A percentile compares a stretch with the other conserved stretches of the same genome.
Conservation (phyloP, 2,329 filamentous ascomycete genomes). For the Calonectria pteridis region DNA sequence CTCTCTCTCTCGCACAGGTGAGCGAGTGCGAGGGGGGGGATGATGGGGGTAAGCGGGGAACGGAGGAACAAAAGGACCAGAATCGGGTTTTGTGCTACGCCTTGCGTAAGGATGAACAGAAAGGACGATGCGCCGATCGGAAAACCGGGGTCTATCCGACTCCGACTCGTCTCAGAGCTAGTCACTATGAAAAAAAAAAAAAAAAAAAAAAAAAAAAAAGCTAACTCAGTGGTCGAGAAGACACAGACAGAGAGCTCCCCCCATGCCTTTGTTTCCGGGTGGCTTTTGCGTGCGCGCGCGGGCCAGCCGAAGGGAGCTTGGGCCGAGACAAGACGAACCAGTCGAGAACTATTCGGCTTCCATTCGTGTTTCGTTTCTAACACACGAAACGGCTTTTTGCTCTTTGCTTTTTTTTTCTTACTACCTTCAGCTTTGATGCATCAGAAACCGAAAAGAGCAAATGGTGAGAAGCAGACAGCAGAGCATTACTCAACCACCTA, state of each 20-base stretch:
- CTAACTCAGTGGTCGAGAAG: not conserved
- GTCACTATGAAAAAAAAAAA: not conserved
- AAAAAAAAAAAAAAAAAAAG: too few relatives aligned
- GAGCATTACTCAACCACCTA: too few relatives aligned
- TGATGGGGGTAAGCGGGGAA: not conserved
- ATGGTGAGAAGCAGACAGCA: not conserved
- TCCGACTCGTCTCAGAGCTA: not conserved
- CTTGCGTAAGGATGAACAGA: not conserved
- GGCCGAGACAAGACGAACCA: not conserved
- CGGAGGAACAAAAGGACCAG: not conserved
- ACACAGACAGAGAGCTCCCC: not conserved
- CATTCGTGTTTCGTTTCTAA: not conserved
- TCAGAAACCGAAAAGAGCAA: too few relatives aligned
- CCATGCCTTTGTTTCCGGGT: not conserved
- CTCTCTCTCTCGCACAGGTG: not conserved
- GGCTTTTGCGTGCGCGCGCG: not conserved
- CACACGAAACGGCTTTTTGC: not conserved
- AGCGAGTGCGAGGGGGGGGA: not conserved
- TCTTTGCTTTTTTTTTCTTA: not conserved
- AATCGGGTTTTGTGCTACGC: not conserved
- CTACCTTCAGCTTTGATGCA: not conserved
- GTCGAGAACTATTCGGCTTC: not conserved
- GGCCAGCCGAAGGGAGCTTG: not conserved
- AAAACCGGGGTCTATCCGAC: constrained; percentile 18
- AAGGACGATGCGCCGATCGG: constrained; percentile 4